phyloP scores from a whole-genome alignment of 1,139 yeast genomes.

The Pichia sp. region DNA sequence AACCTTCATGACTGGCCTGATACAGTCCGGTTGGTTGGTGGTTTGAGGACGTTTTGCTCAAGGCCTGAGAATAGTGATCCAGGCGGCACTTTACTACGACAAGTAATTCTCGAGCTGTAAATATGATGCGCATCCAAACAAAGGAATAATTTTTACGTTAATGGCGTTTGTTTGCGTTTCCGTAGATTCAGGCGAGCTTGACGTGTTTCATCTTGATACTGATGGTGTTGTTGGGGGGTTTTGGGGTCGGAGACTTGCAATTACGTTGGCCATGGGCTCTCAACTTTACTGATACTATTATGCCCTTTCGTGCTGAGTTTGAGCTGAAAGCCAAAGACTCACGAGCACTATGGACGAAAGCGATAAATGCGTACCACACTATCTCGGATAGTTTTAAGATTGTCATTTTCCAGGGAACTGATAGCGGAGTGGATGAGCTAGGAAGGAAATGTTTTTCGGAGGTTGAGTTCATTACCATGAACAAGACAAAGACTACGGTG shows the following conservation, averaged over 20 bases:
- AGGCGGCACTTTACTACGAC: background rate
- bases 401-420: slow-evolving; percentile 29
- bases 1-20: slow-evolving; percentile 63
- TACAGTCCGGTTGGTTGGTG: background rate
- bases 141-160: background rate
- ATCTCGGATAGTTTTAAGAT: slow-evolving; percentile 47
- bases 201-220: slow-evolving; percentile 3
- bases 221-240: too few species aligned
- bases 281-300: slow-evolving; percentile 17
- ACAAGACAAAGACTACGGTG: slow-evolving; percentile 42
- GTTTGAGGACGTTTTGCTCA: background rate
- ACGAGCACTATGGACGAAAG: slow-evolving; percentile 43
- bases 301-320: slow-evolving; percentile 37
- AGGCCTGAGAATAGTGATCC: too few species aligned
- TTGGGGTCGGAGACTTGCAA: too few species aligned
- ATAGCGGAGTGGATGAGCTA: slow-evolving; percentile 1
- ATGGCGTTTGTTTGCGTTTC: background rate
- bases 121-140: background rate
- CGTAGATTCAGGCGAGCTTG: background rate
- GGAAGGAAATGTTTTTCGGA: slow-evolving; percentile 17
- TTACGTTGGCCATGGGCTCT: background rate
- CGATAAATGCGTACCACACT: slow-evolving; percentile 42
- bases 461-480: slow-evolving; percentile 41
- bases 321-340: slow-evolving; percentile 37
- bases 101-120: background rate